phyloP scores from a whole-genome alignment of 805 yeast genomes.

The Kluyveromyces siamensis region DNA sequence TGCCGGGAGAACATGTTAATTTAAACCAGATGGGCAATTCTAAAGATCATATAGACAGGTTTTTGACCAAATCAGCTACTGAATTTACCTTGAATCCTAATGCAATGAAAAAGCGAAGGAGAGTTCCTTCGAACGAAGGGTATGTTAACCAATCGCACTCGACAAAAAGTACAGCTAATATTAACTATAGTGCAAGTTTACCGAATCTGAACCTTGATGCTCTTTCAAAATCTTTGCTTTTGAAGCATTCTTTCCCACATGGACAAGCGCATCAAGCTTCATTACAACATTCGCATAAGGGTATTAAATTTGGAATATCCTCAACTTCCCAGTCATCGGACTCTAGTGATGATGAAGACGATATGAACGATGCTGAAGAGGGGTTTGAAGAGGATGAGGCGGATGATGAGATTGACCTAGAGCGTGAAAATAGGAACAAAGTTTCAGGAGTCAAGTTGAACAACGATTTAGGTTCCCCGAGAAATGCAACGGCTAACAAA shows the following conservation, averaged over 20 bases:
- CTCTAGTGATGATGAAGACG: conserved; percentile 8
- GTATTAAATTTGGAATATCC: conserved; percentile 1
- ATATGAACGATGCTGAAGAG: conserved; percentile 13
- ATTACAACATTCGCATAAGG: not conserved
- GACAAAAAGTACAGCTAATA: not conserved
- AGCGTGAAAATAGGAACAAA: not conserved
- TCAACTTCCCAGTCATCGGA: conserved; percentile 1
- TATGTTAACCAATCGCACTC: not conserved
- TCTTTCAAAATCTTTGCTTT: not conserved
- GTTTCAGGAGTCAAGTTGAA: not conserved
- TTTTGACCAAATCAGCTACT: conserved; percentile 2
- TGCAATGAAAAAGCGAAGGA: conserved; percentile 23
- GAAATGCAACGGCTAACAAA: not conserved
- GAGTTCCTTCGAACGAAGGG: not conserved
- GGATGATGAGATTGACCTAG: conserved; percentile 3
- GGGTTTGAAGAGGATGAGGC: conserved; percentile 9
- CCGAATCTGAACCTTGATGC: conserved; percentile 15
- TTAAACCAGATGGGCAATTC: not conserved
- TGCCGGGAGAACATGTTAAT: conserved; percentile 2
- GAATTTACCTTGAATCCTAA: conserved; percentile 26
- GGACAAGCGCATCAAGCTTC: not conserved
- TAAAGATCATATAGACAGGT: conserved; percentile 1
- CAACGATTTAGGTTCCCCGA: not conserved
- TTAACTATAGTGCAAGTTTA: conserved; percentile 8
- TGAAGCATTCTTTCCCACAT: not conserved